Percentiles rank a stretch among this genome's conserved stretches.
Conservation (phyloP, 108 stramenopile species). For the Skeletonema costatum region DNA sequence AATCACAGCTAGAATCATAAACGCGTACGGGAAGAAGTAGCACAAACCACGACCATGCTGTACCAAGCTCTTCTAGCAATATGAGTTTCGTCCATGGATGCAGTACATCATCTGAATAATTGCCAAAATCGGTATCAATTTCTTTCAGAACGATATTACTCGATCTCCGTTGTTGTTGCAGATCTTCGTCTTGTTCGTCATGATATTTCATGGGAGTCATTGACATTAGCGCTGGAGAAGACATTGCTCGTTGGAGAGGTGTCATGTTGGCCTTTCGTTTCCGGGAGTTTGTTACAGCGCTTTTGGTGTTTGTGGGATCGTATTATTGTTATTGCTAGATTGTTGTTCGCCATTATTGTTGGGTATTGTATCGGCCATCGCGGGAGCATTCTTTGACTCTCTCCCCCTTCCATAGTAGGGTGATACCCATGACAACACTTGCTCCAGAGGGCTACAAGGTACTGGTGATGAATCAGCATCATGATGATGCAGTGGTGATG, state of each 20-base stretch:
- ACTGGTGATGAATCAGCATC: background rate
- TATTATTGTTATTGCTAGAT: background rate
- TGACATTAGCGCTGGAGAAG: slow-evolving; percentile 45
- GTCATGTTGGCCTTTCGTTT: background rate
- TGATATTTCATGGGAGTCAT: background rate
- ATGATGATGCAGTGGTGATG: background rate
- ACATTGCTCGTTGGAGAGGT: slow-evolving; percentile 20
- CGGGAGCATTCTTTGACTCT: background rate
- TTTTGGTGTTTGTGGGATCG: background rate
- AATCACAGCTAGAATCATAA: slow-evolving; percentile 58
- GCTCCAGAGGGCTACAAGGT: background rate
- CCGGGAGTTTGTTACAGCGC: background rate
- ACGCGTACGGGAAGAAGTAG: slow-evolving; percentile 70
- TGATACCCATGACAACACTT: background rate
- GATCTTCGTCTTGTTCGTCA: slow-evolving; percentile 1
- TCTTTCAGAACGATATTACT: slow-evolving; percentile 41
- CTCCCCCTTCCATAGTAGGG: background rate
- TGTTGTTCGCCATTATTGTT: background rate
- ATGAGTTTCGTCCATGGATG: slow-evolving; percentile 76
- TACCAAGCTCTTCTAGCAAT: slow-evolving; percentile 78
- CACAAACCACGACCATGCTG: slow-evolving; percentile 73
- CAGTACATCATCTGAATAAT: slow-evolving; percentile 24
- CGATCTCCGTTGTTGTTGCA: background rate
- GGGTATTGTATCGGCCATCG: background rate
- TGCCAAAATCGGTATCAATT: slow-evolving; percentile 15